These are phyloP conservation scores for Macadamia integrifolia DNA, from an alignment of 164 flowering plant species.

Conservation along the genomic window DNA sequence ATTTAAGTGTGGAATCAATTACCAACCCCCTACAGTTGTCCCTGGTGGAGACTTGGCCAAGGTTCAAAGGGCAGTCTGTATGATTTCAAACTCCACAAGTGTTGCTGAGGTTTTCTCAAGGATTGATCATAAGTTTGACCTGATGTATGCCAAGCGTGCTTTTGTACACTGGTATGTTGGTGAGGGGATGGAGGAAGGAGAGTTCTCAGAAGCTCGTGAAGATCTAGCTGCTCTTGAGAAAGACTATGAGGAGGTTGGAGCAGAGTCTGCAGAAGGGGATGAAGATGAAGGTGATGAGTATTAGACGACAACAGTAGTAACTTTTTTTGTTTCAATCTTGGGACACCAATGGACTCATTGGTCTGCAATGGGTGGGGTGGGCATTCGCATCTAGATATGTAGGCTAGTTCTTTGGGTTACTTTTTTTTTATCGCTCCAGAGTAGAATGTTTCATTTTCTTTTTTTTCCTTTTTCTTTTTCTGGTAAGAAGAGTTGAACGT, in stretches of 20 bases:
- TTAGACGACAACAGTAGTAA: neutral
- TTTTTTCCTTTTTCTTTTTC: too few species aligned
- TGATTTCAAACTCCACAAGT: conserved; percentile 44
- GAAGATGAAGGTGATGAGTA: conserved; percentile 34
- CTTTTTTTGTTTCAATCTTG: too few species aligned
- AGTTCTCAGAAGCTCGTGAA: conserved; percentile 48
- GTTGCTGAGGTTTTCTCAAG: conserved; percentile 50
- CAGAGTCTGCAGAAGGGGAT: conserved; percentile 35
- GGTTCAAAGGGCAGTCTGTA: conserved; percentile 47
- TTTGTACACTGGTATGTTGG: conserved; percentile 53
- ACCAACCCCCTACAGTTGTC: conserved; percentile 45
- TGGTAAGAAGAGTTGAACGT: too few species aligned
- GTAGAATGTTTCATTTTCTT: too few species aligned
- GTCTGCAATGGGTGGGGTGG: neutral
- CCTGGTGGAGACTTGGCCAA: conserved; percentile 51
- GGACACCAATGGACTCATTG: neutral
- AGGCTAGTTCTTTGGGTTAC: too few species aligned
- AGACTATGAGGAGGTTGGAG: conserved; percentile 47
- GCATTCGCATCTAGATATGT: too few species aligned
- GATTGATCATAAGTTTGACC: conserved; percentile 45
- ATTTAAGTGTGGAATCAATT: conserved; percentile 48
- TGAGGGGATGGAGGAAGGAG: conserved; percentile 55
- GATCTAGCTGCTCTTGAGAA: conserved; percentile 41
- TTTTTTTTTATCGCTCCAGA: too few species aligned
- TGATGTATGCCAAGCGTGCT: conserved; percentile 44